Evolutionary conservation across 108 stramenopile species (phyloP).

Genomic region (Skeletonema tropicum): DNA sequence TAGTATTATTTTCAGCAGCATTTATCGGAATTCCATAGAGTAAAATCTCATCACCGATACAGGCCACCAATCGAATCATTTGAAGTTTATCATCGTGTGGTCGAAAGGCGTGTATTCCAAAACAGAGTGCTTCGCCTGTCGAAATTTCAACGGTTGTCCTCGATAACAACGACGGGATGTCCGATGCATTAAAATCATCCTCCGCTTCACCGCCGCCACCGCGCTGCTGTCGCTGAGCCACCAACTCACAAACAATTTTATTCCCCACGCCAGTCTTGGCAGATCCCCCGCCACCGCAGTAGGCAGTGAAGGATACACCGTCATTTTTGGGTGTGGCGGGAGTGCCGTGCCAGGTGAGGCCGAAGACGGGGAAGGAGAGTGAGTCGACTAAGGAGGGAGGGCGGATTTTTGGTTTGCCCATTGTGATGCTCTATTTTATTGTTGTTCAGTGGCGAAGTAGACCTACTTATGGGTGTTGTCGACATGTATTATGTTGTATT

Average conservation of each 20-base stretch:
- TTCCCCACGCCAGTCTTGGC: constrained; percentile 80
- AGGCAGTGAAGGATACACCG: constrained; percentile 62
- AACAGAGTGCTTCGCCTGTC: constrained; percentile 45
- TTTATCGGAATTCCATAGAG: constrained; percentile 51
- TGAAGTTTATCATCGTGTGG: constrained; percentile 11
- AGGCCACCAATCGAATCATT: constrained; percentile 43
- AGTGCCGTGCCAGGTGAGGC: constrained; percentile 64
- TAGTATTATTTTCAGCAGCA: too few species aligned
- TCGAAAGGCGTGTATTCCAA: constrained; percentile 38
- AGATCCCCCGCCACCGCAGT: constrained; percentile 76
- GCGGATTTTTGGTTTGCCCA: constrained; percentile 34
- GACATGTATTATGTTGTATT: too few species aligned
- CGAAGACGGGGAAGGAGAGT: constrained; percentile 67
- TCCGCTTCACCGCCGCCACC: neutral
- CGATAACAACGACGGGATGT: neutral
- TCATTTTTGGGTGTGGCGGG: constrained; percentile 31
- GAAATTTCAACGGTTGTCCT: constrained; percentile 23
- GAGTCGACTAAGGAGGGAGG: constrained; percentile 55
- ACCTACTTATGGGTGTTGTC: too few species aligned
- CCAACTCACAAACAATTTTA: constrained; percentile 40
- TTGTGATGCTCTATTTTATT: too few species aligned
- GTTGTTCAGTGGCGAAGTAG: too few species aligned
- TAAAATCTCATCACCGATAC: constrained; percentile 46
- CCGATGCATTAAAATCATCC: neutral
- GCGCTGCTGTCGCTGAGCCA: constrained; percentile 8